Percentiles rank a stretch among this genome's conserved stretches.
Conservation (phyloP, 2,329 filamentous ascomycete species). For the Sporothrix euskadiensis region DNA sequence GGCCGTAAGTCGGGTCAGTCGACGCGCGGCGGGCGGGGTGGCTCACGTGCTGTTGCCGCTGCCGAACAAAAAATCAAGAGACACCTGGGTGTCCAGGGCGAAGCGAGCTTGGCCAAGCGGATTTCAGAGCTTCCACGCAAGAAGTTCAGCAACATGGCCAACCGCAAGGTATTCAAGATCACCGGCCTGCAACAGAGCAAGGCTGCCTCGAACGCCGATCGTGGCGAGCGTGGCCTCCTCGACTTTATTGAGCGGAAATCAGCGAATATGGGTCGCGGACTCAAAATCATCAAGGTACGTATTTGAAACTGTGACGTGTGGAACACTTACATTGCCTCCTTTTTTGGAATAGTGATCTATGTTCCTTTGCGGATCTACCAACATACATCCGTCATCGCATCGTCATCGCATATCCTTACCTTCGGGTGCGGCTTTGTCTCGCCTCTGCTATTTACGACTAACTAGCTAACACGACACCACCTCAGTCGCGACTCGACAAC, state of each 20-base stretch:
- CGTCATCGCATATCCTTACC: not conserved
- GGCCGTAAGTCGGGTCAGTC: constrained; percentile 22
- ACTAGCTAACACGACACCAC: constrained; percentile 66
- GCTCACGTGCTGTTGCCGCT: not conserved
- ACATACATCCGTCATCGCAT: not conserved
- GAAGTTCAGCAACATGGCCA: constrained; percentile 34
- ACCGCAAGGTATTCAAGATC: constrained; percentile 50
- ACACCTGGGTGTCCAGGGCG: constrained; percentile 38
- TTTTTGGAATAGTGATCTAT: not conserved
- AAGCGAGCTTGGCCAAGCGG: constrained; percentile 36
- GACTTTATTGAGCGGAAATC: constrained; percentile 72
- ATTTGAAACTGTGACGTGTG: constrained; percentile 31
- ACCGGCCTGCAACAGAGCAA: constrained; percentile 68
- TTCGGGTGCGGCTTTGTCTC: not conserved
- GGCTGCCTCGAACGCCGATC: constrained; percentile 64
- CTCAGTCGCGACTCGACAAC: constrained; percentile 66
- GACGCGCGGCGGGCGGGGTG: constrained; percentile 25
- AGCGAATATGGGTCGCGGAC: constrained; percentile 54
- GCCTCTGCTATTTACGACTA: constrained; percentile 48
- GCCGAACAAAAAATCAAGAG: constrained; percentile 34
- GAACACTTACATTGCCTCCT: constrained; percentile 13
- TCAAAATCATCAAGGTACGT: constrained; percentile 79
- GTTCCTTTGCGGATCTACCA: not conserved
- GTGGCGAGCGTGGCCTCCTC: constrained; percentile 65
- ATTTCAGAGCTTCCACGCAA: constrained; percentile 33